Evolutionary conservation across 495 filamentous ascomycete species (phyloP).

Genomic region (Neurospora tetraspora): DNA sequence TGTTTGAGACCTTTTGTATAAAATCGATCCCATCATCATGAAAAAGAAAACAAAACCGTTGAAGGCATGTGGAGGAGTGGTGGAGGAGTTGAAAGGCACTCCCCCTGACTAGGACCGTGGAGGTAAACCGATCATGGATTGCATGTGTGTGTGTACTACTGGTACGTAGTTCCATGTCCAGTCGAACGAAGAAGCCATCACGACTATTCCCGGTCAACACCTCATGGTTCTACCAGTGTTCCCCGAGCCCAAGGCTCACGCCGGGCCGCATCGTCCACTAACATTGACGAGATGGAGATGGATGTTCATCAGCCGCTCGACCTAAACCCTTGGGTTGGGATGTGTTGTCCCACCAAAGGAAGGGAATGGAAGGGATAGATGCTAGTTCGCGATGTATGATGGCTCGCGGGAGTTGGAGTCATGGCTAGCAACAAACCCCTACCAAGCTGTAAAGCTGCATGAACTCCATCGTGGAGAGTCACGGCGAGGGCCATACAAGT

Average conservation of each 20-base stretch:
- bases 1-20: conserved; percentile 23
- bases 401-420: background rate
- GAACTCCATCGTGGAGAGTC: background rate
- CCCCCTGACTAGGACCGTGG: background rate
- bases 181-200: background rate
- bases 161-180: background rate
- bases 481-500: background rate
- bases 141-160: background rate
- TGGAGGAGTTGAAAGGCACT: background rate
- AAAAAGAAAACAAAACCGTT: conserved; percentile 6
- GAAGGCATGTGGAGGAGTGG: conserved; percentile 1
- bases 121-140: background rate
- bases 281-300: background rate
- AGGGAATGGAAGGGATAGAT: background rate
- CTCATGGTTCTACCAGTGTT: background rate
- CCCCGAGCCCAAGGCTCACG: background rate
- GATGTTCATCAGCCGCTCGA: background rate
- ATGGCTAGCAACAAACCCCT: background rate
- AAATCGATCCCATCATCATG: background rate
- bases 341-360: background rate
- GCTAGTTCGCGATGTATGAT: background rate
- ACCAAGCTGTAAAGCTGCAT: conserved; percentile 4
- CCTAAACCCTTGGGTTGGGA: background rate
- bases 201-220: background rate
- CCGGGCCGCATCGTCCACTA: background rate